These are phyloP conservation scores for Solanum sparsipilum DNA, from an alignment of 257 asterid species.

Conservation along the genomic window DNA sequence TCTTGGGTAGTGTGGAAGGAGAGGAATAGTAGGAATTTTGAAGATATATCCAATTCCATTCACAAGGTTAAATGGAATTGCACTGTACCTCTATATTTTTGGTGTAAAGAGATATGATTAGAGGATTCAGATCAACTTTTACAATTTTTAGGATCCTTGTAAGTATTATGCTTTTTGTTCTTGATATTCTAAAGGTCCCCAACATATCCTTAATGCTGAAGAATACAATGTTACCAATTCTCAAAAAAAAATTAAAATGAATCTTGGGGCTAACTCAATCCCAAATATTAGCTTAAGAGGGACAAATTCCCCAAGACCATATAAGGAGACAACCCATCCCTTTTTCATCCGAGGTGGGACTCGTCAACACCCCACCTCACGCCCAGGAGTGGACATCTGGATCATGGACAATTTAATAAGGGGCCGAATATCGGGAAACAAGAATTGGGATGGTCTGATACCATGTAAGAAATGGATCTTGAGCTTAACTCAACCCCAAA, in stretches of 20 bases:
- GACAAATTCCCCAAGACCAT: not conserved
- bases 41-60: not conserved
- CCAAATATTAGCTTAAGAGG: not conserved
- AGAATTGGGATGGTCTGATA: not conserved
- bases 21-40: not conserved
- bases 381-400: not conserved
- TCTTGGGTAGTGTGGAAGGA: not conserved
- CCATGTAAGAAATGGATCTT: not conserved
- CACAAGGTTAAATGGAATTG: not conserved
- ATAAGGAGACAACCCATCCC: not conserved
- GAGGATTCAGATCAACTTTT: not conserved
- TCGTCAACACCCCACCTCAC: not conserved
- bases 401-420: not conserved
- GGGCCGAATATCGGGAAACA: not conserved
- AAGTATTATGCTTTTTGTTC: not conserved
- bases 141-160: not conserved
- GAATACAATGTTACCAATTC: not conserved
- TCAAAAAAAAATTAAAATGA: too few species aligned
- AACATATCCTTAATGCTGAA: not conserved
- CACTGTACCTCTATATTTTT: not conserved
- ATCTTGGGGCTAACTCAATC: not conserved
- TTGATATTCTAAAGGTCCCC: not conserved
- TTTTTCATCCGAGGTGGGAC: not conserved
- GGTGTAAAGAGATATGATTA: not conserved
- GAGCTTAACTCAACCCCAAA: not conserved